Evolutionary conservation across 805 yeast genomes (phyloP), one percentile per base, ranked within the genome.

Genomic region (Kuraishia hungarica): DNA sequence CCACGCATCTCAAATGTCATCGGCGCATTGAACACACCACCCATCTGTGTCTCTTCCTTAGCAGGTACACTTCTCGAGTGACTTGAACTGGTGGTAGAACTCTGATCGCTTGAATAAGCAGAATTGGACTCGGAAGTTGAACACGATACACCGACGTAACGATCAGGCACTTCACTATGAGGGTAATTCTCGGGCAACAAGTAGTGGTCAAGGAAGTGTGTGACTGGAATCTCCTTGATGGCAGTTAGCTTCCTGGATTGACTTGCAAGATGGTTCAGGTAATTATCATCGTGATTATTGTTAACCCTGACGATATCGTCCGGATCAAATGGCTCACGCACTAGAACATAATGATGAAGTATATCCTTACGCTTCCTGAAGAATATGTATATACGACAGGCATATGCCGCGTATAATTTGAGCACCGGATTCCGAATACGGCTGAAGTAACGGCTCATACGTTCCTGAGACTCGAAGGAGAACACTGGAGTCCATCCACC

Each of bases 251-350:
- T 35, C 26, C 53, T 35, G 17, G 53, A 51, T 8, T 17, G n/a
- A 7, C 19, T 20, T 2, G 39, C 22, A 13, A 51, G 22, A n/a
- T 29, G 21, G 21, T 50, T 35, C 4, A 50, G 21, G 39, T n/a
- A 13, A 6, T 28, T 28, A 11, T 28, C 23, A 24, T 28, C 52
- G 23, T 29, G 43, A 3, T 4, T 35, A n/a, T 20, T 28, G 24
- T 23, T 17, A 2, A 28, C 52, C 24, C 39, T 20, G 21, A 20
- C 23, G 48, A 51, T 22, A 20, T 39, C 53, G 7, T 39, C 48
- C 3, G 22, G 48, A 13, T n/a, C 22, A 46, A 51, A 51, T 13
- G 53, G 53, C 26, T 51, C 53, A 19, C 29, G 43, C n/a, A 51
- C 28, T 2, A 51, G 29, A 8, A 51, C 19, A 5, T 17, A 11